Evolutionary conservation across 148 eudicot genomes (phyloP).

Genomic region (Camellia sinensis): DNA sequence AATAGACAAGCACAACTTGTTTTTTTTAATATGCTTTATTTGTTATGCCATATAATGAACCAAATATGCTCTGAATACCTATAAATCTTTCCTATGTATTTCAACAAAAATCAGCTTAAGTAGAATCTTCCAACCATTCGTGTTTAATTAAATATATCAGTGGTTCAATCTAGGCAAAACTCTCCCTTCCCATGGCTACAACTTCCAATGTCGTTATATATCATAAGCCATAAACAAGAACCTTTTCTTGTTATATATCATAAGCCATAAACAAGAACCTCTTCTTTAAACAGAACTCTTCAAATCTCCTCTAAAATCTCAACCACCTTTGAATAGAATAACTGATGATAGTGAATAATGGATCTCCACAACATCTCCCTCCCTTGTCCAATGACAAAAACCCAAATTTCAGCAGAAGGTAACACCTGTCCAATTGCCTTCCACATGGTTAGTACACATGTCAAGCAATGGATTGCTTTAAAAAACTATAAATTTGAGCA

Average conservation of each 20-base stretch:
- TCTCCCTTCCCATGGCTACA: no score
- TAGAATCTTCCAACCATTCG: no score
- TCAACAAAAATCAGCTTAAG: neutral
- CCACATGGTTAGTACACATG: neutral
- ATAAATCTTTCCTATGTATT: neutral
- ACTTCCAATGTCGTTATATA: no score
- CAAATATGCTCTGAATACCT: neutral
- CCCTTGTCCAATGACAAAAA: neutral
- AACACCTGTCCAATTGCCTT: neutral
- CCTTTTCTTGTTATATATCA: no score
- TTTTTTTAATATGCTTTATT: no score
- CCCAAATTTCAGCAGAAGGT: neutral
- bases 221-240: neutral
- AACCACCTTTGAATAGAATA: conserved; percentile 15
- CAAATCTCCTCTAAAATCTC: conserved; percentile 13
- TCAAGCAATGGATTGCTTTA: neutral
- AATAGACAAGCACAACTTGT: no score
- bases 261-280: neutral
- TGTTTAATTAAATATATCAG: no score
- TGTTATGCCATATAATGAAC: no score
- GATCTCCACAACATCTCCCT: conserved; percentile 15
- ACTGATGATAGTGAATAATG: conserved; percentile 7
- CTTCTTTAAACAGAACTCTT: neutral
- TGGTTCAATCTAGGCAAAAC: no score
- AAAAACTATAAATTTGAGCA: conserved; percentile 18